A percentile compares a stretch with the other conserved stretches of the same genome.
phyloP scores from a whole-genome alignment of 768 basidiomycete genomes.

The Fomitopsis serialis region DNA sequence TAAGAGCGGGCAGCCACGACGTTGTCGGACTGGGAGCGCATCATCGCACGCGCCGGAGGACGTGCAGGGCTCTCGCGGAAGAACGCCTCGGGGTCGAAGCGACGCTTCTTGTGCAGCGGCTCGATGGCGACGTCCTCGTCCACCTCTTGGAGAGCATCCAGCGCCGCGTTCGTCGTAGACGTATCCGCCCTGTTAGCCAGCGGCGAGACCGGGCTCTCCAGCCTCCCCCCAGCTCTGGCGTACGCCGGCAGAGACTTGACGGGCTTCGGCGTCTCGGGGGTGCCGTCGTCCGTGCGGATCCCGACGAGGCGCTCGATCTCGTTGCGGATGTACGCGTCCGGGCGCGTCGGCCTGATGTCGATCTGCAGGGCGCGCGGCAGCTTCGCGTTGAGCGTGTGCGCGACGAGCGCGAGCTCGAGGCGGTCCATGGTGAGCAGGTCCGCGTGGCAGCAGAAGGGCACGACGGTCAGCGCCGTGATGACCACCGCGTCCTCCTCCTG shows the following conservation, averaged over 20 bases:
- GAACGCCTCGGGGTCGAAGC: conserved; percentile 3
- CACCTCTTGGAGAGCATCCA: conserved; percentile 17
- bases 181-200: conserved; percentile 10
- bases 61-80: background rate
- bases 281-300: conserved; percentile 28
- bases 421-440: conserved; percentile 64
- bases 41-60: conserved; percentile 10
- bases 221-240: conserved; percentile 1
- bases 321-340: conserved; percentile 41
- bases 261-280: conserved; percentile 11
- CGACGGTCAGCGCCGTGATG: conserved; percentile 51
- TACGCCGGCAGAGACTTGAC: conserved; percentile 11
- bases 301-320: conserved; percentile 61
- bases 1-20: conserved; percentile 2
- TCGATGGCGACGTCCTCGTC: conserved; percentile 8
- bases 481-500: conserved; percentile 49
- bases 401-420: conserved; percentile 46
- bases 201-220: conserved; percentile 14
- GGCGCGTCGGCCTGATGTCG: conserved; percentile 31
- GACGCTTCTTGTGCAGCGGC: conserved; percentile 18
- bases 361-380: conserved; percentile 51
- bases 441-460: conserved; percentile 72
- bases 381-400: conserved; percentile 46
- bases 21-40: conserved; percentile 18
- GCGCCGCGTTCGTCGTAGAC: conserved; percentile 3